phyloP scores from a whole-genome alignment of 78 protist genomes.

The Chrysochromulina parva region DNA sequence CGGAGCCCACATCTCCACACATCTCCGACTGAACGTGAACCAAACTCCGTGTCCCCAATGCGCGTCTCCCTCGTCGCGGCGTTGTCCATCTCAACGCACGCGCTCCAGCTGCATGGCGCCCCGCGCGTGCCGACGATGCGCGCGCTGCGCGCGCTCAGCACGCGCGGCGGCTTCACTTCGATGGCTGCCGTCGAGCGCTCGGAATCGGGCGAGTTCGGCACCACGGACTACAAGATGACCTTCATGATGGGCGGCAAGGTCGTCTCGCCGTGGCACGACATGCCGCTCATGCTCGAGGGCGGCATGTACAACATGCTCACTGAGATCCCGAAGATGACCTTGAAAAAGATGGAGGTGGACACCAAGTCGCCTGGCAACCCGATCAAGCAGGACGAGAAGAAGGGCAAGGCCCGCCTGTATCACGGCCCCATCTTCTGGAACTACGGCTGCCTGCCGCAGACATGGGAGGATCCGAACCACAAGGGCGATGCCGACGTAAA shows the following conservation, averaged over 20 bases:
- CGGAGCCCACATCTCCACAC: no score
- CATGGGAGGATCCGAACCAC: constrained; percentile 68
- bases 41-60: no score
- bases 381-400: constrained; percentile 46
- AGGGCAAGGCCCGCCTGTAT: constrained; percentile 45
- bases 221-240: constrained; percentile 16
- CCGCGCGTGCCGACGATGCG: no score
- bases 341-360: constrained; percentile 21
- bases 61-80: no score
- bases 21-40: no score
- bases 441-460: constrained; percentile 76
- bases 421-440: constrained; percentile 65
- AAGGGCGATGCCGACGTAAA: neutral
- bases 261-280: constrained; percentile 46
- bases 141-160: no score
- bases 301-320: constrained; percentile 47
- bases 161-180: neutral
- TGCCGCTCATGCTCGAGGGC: constrained; percentile 24
- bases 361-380: constrained; percentile 19
- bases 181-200: neutral
- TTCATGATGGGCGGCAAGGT: neutral
- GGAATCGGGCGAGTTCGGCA: constrained; percentile 33
- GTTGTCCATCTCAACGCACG: no score
- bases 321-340: constrained; percentile 46
- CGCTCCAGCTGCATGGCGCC: no score